Evolutionary conservation across 2,329 filamentous ascomycete genomes (phyloP).

Genomic region (Fusarium kyushuense): DNA sequence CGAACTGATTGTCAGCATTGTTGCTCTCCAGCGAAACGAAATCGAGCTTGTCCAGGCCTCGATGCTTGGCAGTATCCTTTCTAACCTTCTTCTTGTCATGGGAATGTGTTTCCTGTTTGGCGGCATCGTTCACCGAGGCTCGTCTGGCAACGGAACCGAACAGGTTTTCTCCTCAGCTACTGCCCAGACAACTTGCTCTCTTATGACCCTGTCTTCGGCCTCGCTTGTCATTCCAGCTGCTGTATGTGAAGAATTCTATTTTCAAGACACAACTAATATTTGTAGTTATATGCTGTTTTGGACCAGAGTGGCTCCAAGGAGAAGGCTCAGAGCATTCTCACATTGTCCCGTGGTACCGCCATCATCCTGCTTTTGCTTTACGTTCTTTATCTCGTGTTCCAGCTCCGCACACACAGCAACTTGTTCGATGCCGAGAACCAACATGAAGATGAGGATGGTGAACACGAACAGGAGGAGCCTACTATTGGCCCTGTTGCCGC

Average conservation of each 20-base stretch:
- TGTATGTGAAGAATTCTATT: constrained; percentile 52
- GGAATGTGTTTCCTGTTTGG: constrained; percentile 85
- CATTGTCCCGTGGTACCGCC: constrained; percentile 80
- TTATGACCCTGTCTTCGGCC: constrained; percentile 81
- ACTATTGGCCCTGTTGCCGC: constrained; percentile 74
- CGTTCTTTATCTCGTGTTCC: constrained; percentile 81
- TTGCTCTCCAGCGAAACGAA: constrained; percentile 85
- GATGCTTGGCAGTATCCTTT: constrained; percentile 96
- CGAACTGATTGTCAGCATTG: constrained; percentile 88
- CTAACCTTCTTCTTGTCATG: constrained; percentile 89
- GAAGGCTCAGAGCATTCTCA: constrained; percentile 69
- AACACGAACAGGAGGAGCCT: constrained; percentile 58
- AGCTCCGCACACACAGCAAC: constrained; percentile 78
- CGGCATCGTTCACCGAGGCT: constrained; percentile 71
- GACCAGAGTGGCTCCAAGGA: constrained; percentile 58
- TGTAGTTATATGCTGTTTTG: constrained; percentile 74
- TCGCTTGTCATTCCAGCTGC: constrained; percentile 84
- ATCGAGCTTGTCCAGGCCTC: constrained; percentile 97
- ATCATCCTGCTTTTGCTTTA: constrained; percentile 82
- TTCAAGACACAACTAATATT: constrained; percentile 30
- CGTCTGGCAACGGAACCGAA: constrained; percentile 70
- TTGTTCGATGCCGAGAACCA: constrained; percentile 72
- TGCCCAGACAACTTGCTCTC: constrained; percentile 79
- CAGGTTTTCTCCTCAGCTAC: constrained; percentile 81
- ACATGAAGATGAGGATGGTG: constrained; percentile 56